A percentile compares a stretch with the other conserved stretches of the same genome.
These are phyloP conservation scores for Chaetomiaceae sp. DNA, from an alignment of 2,329 filamentous ascomycete genomes.

Conservation along the genomic window DNA sequence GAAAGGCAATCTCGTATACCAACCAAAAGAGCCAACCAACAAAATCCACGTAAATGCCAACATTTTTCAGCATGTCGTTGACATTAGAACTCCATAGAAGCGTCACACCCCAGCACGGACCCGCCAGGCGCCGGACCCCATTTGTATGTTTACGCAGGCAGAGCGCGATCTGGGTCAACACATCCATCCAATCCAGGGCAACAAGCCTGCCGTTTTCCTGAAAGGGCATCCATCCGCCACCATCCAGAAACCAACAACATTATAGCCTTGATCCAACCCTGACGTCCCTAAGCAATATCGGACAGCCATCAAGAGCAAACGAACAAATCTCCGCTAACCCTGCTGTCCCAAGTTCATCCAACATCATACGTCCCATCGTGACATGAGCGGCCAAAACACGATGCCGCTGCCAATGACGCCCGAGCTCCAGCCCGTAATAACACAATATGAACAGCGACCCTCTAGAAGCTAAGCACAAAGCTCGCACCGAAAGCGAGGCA, in stretches of 20 bases:
- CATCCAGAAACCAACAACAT: conserved; percentile 1
- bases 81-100: background rate
- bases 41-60: background rate
- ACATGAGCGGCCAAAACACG: conserved; percentile 9
- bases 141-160: background rate
- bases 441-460: conserved; percentile 17
- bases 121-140: background rate
- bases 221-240: background rate
- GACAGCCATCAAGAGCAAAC: conserved; percentile 7
- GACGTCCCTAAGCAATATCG: background rate
- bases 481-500: background rate
- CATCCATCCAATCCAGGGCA: conserved; percentile 1
- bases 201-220: conserved; percentile 3
- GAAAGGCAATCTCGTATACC: too few relatives aligned
- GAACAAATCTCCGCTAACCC: conserved; percentile 8
- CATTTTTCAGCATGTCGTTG: background rate
- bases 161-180: background rate
- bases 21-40: too few relatives aligned
- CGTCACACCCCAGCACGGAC: background rate
- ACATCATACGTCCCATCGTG: conserved; percentile 14
- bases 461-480: background rate
- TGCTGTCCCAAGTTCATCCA: conserved; percentile 18
- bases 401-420: conserved; percentile 6
- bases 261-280: conserved; percentile 9
- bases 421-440: conserved; percentile 23